Percentiles rank a stretch among this genome's conserved stretches.
Evolutionary conservation across 208 protist genomes (phyloP).

Genomic region (Acanthamoeba sp.): DNA sequence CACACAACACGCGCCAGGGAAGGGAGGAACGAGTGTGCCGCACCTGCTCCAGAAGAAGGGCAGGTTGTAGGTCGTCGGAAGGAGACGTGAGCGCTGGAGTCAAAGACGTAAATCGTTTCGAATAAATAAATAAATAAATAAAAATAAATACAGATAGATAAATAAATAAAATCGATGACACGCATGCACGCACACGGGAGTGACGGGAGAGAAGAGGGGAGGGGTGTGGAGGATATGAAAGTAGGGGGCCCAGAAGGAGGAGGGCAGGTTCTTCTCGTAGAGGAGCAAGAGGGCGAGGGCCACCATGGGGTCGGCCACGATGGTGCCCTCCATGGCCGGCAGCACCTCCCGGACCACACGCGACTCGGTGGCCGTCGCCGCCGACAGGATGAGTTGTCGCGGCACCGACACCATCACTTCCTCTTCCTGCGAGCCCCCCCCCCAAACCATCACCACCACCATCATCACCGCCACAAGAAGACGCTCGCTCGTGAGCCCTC

Average conservation of each 20-base stretch:
- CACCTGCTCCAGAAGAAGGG: slow-evolving; percentile 5
- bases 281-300: background rate
- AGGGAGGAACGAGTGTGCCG: no score
- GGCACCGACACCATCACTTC: background rate
- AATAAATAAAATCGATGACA: no score
- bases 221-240: background rate
- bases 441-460: no score
- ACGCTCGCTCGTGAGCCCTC: no score
- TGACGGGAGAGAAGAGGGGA: background rate
- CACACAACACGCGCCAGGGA: no score
- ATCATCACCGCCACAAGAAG: no score
- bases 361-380: background rate
- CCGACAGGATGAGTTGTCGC: background rate
- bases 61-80: background rate
- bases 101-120: background rate
- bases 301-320: background rate
- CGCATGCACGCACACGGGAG: no score
- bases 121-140: background rate
- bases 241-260: slow-evolving; percentile 5
- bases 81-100: background rate
- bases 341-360: background rate
- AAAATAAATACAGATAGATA: no score
- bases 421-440: slow-evolving; percentile 1
- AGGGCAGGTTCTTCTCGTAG: slow-evolving; percentile 5
- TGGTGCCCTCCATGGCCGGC: background rate